These are phyloP conservation scores for Hymenoscyphus scutula DNA, from an alignment of 2,329 filamentous ascomycete genomes.

Conservation along the genomic window DNA sequence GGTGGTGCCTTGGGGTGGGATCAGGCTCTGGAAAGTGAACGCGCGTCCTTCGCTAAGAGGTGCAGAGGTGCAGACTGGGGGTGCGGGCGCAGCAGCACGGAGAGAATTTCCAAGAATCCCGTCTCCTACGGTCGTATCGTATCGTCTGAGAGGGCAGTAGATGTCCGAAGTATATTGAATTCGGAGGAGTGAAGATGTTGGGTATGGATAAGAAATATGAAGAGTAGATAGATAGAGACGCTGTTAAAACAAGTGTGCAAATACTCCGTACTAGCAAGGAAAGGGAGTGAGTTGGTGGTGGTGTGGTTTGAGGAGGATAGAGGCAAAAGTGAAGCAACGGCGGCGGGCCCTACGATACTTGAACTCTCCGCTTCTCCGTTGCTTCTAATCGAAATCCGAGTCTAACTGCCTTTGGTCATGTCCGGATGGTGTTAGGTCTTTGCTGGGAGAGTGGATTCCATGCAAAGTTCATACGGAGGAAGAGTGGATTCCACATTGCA, in stretches of 20 bases:
- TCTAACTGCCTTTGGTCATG: neutral
- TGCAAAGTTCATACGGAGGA: no score
- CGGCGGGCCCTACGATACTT: neutral
- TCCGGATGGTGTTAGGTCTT: no score
- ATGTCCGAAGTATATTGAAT: no score
- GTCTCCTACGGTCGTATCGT: no score
- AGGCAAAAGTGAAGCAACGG: neutral
- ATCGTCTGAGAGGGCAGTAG: no score
- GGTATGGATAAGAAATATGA: no score
- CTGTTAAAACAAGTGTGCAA: neutral
- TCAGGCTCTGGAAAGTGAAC: slow-evolving; percentile 5
- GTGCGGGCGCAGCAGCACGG: neutral
- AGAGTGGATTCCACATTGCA: neutral
- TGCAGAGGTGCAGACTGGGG: no score
- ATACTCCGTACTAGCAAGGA: no score
- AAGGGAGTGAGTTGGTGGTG: neutral
- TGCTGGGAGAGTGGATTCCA: neutral
- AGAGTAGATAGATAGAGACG: no score
- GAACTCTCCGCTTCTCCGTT: neutral
- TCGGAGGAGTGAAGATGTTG: no score
- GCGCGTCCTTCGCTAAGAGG: slow-evolving; percentile 7
- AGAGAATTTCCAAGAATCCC: neutral
- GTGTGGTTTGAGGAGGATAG: neutral
- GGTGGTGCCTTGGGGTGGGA: slow-evolving; percentile 4
- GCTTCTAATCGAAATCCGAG: neutral